A percentile compares a stretch with the other conserved stretches of the same genome.
These are phyloP conservation scores for Mucor racemosus DNA, from an alignment of 371 early-diverging fungal genomes.

Conservation along the genomic window DNA sequence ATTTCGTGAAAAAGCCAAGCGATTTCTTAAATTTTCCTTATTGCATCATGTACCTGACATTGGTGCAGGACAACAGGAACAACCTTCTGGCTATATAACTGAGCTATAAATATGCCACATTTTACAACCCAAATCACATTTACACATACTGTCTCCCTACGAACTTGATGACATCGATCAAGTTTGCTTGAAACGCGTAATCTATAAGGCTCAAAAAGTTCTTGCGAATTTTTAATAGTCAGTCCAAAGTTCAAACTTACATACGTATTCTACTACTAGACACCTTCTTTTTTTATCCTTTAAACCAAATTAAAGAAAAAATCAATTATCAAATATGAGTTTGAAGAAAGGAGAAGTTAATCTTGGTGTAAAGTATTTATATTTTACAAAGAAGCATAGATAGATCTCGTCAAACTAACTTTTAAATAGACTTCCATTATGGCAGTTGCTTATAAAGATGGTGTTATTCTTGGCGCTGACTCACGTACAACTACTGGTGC, in stretches of 20 bases:
- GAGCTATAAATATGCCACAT: background rate
- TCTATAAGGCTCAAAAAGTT: slow-evolving; percentile 1
- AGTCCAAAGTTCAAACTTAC: slow-evolving; percentile 1
- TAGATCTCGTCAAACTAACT: no score
- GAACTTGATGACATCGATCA: slow-evolving; percentile 1
- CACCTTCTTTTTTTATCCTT: background rate
- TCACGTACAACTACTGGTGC: slow-evolving; percentile 97
- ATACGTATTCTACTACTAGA: background rate
- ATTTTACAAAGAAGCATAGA: no score
- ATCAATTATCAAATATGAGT: slow-evolving; percentile 42
- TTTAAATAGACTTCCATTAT: slow-evolving; percentile 92
- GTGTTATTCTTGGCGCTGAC: slow-evolving; percentile 99
- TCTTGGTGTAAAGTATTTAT: slow-evolving; percentile 79
- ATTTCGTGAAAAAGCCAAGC: no score
- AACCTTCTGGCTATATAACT: no score
- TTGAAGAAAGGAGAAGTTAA: slow-evolving; percentile 95
- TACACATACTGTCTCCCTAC: background rate
- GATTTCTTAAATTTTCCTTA: background rate
- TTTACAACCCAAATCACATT: background rate
- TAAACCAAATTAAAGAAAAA: background rate
- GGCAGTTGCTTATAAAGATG: slow-evolving; percentile 95
- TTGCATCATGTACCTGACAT: background rate
- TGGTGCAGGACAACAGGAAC: background rate
- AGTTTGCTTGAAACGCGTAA: background rate
- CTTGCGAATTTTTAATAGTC: slow-evolving; percentile 4